phyloP scores from a whole-genome alignment of 108 stramenopile species.

The Tribonema minus region DNA sequence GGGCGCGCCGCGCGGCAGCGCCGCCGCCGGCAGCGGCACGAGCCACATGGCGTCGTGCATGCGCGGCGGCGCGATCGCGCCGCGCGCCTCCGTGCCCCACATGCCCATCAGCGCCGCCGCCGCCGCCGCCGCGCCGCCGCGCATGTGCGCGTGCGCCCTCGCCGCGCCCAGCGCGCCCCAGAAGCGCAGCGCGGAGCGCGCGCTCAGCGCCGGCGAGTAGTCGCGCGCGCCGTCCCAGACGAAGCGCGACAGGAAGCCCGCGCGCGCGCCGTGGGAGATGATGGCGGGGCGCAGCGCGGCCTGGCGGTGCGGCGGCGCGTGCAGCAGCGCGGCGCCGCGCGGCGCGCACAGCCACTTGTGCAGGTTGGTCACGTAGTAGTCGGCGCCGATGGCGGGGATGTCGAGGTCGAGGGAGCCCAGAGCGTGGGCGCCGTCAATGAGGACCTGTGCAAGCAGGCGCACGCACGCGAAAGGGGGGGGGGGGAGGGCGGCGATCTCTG shows the following conservation, averaged over 20 bases:
- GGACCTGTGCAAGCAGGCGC: not conserved
- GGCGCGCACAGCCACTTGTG: conserved; percentile 39
- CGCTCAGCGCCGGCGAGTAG: not conserved
- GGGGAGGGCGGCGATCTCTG: too few species aligned
- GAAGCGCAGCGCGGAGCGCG: not conserved
- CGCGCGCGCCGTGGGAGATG: not conserved
- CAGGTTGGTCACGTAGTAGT: conserved; percentile 19
- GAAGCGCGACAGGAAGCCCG: not conserved
- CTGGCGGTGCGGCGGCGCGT: not conserved
- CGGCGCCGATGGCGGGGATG: not conserved
- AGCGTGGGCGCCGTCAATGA: conserved; percentile 33
- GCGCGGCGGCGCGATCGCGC: too few species aligned
- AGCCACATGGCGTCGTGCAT: too few species aligned
- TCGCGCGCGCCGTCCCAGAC: not conserved
- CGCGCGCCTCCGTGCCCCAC: too few species aligned
- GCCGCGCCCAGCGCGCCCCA: not conserved
- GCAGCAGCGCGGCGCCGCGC: not conserved
- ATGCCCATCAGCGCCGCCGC: too few species aligned
- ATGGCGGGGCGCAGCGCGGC: not conserved
- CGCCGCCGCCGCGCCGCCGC: too few species aligned
- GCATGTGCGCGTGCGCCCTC: too few species aligned
- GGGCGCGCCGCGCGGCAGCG: too few species aligned
- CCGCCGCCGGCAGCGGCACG: too few species aligned
- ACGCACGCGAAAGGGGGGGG: too few species aligned
- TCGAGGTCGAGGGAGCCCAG: not conserved